These are phyloP conservation scores for Hyparrhenia diplandra DNA, from an alignment of 176 grass and related monocot genomes.

Conservation along the genomic window DNA sequence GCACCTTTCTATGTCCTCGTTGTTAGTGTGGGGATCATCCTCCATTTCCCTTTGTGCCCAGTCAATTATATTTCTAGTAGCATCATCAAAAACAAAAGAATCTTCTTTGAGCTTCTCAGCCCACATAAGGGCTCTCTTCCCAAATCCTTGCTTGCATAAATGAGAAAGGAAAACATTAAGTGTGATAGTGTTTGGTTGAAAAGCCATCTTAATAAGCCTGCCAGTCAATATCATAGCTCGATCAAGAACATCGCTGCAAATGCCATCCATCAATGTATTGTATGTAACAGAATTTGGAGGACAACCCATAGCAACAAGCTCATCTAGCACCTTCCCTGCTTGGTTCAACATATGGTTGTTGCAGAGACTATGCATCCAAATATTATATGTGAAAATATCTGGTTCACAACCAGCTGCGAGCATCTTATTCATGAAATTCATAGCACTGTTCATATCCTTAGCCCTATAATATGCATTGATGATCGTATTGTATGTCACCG, in stretches of 20 bases:
- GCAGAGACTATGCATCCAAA: conserved; percentile 82
- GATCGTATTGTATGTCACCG: conserved; percentile 86
- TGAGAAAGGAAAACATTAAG: conserved; percentile 85
- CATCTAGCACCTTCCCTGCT: conserved; percentile 66
- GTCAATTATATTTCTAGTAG: conserved; percentile 78
- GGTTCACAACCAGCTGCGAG: conserved; percentile 64
- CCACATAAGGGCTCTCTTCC: conserved; percentile 65
- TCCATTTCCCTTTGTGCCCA: conserved; percentile 60
- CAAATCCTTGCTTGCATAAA: conserved; percentile 91
- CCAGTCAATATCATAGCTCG: conserved; percentile 83
- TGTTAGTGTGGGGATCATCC: conserved; percentile 22
- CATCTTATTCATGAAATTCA: conserved; percentile 77
- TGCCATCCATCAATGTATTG: conserved; percentile 79
- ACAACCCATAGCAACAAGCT: conserved; percentile 53
- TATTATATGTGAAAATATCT: conserved; percentile 98
- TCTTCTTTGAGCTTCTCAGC: conserved; percentile 68
- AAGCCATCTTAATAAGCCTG: conserved; percentile 81
- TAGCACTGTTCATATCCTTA: conserved; percentile 60
- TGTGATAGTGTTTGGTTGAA: conserved; percentile 78
- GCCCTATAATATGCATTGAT: conserved; percentile 68
- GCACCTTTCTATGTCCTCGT: conserved; percentile 35
- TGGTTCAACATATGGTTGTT: conserved; percentile 60
- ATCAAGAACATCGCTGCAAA: conserved; percentile 78
- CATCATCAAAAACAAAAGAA: conserved; percentile 79
- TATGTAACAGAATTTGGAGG: conserved; percentile 68